Base-by-base conservation (phyloP, 495 filamentous ascomycete genomes). In the Neurospora sp. region DNA sequence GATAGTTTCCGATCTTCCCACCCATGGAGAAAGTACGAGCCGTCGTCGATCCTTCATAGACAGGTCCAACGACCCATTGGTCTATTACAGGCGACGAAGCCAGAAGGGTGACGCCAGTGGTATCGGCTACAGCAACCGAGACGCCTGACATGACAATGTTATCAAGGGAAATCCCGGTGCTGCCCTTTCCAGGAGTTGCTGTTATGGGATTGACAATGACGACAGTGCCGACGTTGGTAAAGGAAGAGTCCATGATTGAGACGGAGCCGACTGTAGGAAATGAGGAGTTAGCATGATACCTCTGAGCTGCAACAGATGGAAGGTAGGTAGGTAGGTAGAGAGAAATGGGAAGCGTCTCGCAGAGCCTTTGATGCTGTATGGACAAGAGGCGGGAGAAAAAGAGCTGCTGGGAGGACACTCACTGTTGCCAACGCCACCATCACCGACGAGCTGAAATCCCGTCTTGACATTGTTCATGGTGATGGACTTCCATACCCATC, bases 401-500 rank as follows among this genome's bases (percentile, higher is more conserved):
- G 12, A 41, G n/a, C n/a, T n/a, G n/a, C n/a, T n/a, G n/a, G 1
- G 40, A 4, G 40, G 12, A 41, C 40, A 41, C 14, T 41, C 4
- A 41, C 12, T 41, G 27, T 85, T 86, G 78, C 90, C 89, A 72
- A 83, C 83, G 35, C 77, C 77, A 12, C 81, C 78, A 18, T 74
- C 78, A 10, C 84, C 83, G 41, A 86, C 87, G 14, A 97, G 90
- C 74, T 93, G 90, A 68, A 96, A 84, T 42, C 91, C 92, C 72
- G 93, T 82, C 9, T 83, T 81, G 78, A 91, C 92, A 80, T 92
- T 90, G 77, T 90, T 89, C 82, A 97, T 91, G 1, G 81, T 85
- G n/a, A 96, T 74, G 5, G 86, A 89, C 80, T 94, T 93, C 82
- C 93, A 88, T 65, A 88, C 89, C 90, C 92, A 97, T 9, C 90